Conservation (phyloP, 306 rosid species). For the Prosopis cineraria region DNA sequence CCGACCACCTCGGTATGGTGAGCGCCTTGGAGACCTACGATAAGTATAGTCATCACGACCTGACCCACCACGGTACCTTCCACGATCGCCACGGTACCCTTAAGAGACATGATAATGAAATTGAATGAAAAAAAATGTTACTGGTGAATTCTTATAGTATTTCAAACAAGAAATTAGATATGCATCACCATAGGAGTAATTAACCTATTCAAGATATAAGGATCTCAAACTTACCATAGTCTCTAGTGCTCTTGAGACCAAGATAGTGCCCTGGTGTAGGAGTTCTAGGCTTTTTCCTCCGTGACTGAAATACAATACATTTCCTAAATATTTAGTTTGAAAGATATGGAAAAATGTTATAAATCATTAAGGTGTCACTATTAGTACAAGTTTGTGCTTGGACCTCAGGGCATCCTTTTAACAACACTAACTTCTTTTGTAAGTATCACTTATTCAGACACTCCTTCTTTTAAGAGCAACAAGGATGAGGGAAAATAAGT, state of each 20-base stretch:
- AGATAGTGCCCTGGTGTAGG: constrained; percentile 99
- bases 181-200: neutral
- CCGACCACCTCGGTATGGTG: constrained; percentile 82
- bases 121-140: constrained; percentile 1
- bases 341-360: constrained; percentile 4
- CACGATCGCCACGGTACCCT: constrained; percentile 58
- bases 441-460: neutral
- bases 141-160: neutral
- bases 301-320: constrained; percentile 75
- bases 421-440: constrained; percentile 10
- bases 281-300: constrained; percentile 92
- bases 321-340: constrained; percentile 36
- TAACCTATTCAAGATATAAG: neutral
- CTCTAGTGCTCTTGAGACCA: constrained; percentile 88
- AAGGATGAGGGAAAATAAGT: constrained; percentile 1
- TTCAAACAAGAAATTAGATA: neutral
- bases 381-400: neutral
- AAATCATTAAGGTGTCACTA: constrained; percentile 18
- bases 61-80: constrained; percentile 70
- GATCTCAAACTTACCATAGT: constrained; percentile 56
- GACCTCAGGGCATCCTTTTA: constrained; percentile 20
- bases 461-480: neutral
- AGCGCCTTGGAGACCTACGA: constrained; percentile 87
- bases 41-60: constrained; percentile 80
- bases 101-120: constrained; percentile 8